Evolutionary conservation across 108 stramenopile species (phyloP).

Genomic region (Licmophora abbreviata): DNA sequence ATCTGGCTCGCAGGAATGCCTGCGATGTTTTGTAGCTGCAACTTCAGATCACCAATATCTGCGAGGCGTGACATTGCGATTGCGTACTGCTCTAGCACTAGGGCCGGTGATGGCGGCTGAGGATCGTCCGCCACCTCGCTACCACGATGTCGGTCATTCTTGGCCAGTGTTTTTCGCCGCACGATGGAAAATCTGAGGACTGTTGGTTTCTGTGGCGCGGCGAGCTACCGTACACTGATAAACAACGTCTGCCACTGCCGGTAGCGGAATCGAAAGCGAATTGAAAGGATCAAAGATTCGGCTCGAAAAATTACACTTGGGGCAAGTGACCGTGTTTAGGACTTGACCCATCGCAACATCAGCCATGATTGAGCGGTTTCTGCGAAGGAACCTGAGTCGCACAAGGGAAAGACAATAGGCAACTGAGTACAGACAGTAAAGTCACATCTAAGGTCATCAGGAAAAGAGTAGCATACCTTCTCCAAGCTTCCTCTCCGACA

Average conservation of each 20-base stretch:
- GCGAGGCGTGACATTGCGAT: conserved; percentile 77
- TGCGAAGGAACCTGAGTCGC: conserved; percentile 46
- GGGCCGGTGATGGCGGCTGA: conserved; percentile 58
- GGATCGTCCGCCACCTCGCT: conserved; percentile 3
- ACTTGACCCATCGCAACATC: conserved; percentile 84
- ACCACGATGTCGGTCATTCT: conserved; percentile 20
- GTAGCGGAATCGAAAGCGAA: conserved; percentile 84
- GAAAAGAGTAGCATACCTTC: conserved; percentile 27
- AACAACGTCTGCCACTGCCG: conserved; percentile 80
- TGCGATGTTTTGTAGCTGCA: conserved; percentile 64
- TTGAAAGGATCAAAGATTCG: conserved; percentile 94
- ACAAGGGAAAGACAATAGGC: background rate
- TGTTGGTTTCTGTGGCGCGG: conserved; percentile 62
- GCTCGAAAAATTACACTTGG: conserved; percentile 64
- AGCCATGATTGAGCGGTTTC: conserved; percentile 73
- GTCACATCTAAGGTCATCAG: background rate
- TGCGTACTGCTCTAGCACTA: conserved; percentile 63
- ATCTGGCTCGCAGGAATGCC: conserved; percentile 56
- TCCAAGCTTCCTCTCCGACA: conserved; percentile 80
- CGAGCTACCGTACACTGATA: conserved; percentile 70
- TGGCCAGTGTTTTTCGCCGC: conserved; percentile 15
- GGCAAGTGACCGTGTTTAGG: conserved; percentile 78
- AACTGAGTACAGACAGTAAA: conserved; percentile 1
- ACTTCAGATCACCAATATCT: conserved; percentile 73
- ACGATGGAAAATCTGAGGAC: conserved; percentile 51